Base-by-base conservation (phyloP, 2,329 filamentous ascomycete genomes). In the Colletotrichum lini region DNA sequence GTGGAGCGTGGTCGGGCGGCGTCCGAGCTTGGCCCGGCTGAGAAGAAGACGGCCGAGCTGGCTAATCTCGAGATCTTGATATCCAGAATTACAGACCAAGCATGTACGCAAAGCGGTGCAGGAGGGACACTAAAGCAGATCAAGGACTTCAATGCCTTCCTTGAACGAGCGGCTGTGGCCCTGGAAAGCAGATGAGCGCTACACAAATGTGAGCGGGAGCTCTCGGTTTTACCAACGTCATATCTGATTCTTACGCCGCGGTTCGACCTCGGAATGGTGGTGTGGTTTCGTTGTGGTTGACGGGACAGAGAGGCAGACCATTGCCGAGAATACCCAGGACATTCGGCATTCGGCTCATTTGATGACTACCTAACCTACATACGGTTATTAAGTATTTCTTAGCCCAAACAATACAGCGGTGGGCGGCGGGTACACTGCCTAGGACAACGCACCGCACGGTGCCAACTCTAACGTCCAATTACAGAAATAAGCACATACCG, bases 101-200 rank as follows among this genome's bases (percentile, higher is more conserved):
- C 87, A 2, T 88, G 87, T 75, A 85, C 82, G 49, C 79, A 80
- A 23, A 84, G 85, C 62, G 81, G 83, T 10, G 82, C 83, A 1
- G 88, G 88, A 26, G 88, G 88, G 2, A 80, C 87, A 5, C 80
- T 92, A 73, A 84, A 83, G 70, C 87, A 89, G 76, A 85, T 92
- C 65, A 86, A 81, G 71, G 86, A 89, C 58, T 92, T 92, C 75
- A 92, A 92, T 73, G 85, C 84, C 42, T 90, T 92, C 73, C 80
- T 92, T 59, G 90, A 92, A 77, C 84, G 90, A 26, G 85, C 89
- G 7, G 90, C 89, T 2, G 79, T 83, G 40, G 88, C 86, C 42
- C 80, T 92, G 53, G 90, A 91, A 78, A 45, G 56, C 42, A 63
- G 72, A 50, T 66, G 30, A 49, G 45, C 21, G 59, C 21, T 13